Evolutionary conservation across 1,139 yeast genomes (phyloP), one percentile per base, ranked within the genome.

Genomic region (Geotrichum bryndzae): DNA sequence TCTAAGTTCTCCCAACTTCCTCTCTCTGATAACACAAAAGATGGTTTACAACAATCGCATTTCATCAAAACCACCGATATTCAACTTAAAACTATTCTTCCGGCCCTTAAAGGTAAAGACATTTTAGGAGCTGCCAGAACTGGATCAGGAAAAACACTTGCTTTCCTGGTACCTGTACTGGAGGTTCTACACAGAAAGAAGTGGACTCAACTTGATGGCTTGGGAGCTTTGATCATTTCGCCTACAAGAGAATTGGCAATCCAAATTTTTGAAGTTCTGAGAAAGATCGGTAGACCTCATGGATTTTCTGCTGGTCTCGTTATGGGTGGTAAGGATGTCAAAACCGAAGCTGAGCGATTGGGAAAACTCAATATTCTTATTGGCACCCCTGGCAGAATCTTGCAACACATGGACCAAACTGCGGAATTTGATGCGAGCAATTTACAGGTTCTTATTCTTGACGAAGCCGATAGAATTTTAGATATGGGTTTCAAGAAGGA

Each of bases 401-500:
- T 96, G 53, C 99, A 94, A 72, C 99, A 94, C 74, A 83, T 95
- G 84, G 97, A 94, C 73, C 97, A 94, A 73, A 86, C 97, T 5
- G 88, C 89, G 4, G 95, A 95, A 0, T 81, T 95, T 74, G 96
- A 90, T 68, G 78, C 90, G 7, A 79, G 87, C 27, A 91, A 90
- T 70, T 76, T 94, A 64, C 96, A 92, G 73, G 82, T 88, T 68
- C 77, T 94, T 58, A 95, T 94, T 0, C 76, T 94, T 61, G 99
- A 94, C 74, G 99, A 94, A 75, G 99, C 99, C 0, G 99, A 94
- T 73, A 80, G 99, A 68, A 90, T 96, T 71, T 78, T 94, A 67
- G 99, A 94, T 75, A 90, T 94, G 97, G 99, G 99, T 7, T 94
- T 94, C 80, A 88, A 87, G 72, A 86, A 86, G 70, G 90, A 96